Evolutionary conservation across 106 monocot species (phyloP).

Genomic region (Xerophyta viscosa): DNA sequence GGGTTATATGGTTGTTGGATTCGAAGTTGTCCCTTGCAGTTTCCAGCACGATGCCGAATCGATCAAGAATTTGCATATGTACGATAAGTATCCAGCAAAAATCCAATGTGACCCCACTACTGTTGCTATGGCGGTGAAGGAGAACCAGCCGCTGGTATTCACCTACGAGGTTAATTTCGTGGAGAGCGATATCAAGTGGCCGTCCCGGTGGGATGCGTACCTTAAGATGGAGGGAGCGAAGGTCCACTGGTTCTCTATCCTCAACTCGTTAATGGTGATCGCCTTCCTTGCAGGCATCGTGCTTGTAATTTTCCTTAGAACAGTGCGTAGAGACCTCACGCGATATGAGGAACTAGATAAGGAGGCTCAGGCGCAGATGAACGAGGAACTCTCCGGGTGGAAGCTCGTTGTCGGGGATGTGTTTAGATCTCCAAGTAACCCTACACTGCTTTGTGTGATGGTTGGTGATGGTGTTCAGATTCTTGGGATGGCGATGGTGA

Average conservation of each 20-base stretch:
- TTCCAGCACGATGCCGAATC: slow-evolving; percentile 25
- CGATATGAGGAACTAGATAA: slow-evolving; percentile 42
- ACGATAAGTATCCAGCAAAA: slow-evolving; percentile 29
- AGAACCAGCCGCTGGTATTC: slow-evolving; percentile 32
- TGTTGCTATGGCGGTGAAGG: slow-evolving; percentile 24
- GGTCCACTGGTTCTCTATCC: slow-evolving; percentile 65
- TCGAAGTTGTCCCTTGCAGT: slow-evolving; percentile 47
- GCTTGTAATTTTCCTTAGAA: slow-evolving; percentile 36
- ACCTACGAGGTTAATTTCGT: slow-evolving; percentile 45
- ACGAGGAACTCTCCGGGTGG: slow-evolving; percentile 52
- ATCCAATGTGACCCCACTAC: slow-evolving; percentile 31
- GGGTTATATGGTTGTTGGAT: slow-evolving; percentile 48
- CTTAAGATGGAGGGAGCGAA: slow-evolving; percentile 48
- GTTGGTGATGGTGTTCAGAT: slow-evolving; percentile 54
- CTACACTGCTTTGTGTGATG: slow-evolving; percentile 32
- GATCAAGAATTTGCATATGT: slow-evolving; percentile 27
- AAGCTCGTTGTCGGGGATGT: slow-evolving; percentile 47
- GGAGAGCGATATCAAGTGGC: slow-evolving; percentile 44
- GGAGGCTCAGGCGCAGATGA: slow-evolving; percentile 42
- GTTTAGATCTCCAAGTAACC: slow-evolving; percentile 25
- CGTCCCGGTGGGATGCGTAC: slow-evolving; percentile 48
- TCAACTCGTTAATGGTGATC: slow-evolving; percentile 43
- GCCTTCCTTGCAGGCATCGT: slow-evolving; percentile 42
- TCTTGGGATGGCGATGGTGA: slow-evolving; percentile 42
- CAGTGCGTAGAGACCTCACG: slow-evolving; percentile 38